Evolutionary conservation across 331 rosid species (phyloP).

Genomic region (Rosa hybrid): DNA sequence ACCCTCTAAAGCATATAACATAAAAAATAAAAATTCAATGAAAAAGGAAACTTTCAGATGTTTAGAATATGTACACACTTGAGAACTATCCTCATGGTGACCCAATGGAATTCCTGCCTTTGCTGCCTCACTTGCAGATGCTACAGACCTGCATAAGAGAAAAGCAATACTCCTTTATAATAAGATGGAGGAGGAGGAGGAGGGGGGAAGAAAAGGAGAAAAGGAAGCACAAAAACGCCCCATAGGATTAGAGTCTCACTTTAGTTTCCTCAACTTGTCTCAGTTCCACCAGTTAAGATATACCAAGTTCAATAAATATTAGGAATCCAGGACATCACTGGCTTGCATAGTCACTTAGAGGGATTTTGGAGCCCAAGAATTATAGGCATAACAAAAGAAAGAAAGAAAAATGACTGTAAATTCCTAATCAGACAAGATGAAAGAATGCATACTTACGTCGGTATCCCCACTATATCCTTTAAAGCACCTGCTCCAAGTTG

Average conservation of each 20-base stretch:
- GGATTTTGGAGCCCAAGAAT: not conserved
- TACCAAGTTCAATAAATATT: no score
- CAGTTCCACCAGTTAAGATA: not conserved
- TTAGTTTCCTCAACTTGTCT: not conserved
- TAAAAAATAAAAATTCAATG: slow-evolving; percentile 4
- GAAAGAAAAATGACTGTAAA: not conserved
- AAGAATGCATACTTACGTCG: slow-evolving; percentile 60
- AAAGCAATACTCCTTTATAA: slow-evolving; percentile 20
- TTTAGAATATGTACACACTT: slow-evolving; percentile 52
- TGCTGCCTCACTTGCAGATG: slow-evolving; percentile 87
- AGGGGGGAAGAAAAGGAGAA: not conserved
- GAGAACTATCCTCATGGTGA: slow-evolving; percentile 58
- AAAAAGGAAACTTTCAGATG: slow-evolving; percentile 30
- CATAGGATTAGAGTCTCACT: not conserved
- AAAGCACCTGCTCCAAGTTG: slow-evolving; percentile 75
- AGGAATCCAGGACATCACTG: not conserved
- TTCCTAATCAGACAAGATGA: not conserved
- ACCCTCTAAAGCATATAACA: not conserved
- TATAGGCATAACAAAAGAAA: no score
- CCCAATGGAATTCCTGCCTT: slow-evolving; percentile 87
- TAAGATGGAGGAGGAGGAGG: not conserved
- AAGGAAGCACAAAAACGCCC: slow-evolving; percentile 1
- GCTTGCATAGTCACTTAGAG: not conserved
- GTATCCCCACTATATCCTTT: slow-evolving; percentile 75
- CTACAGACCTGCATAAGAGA: slow-evolving; percentile 60